These are phyloP conservation scores for Backusella westeae DNA, from an alignment of 192 early-diverging fungal genomes.

Conservation along the genomic window DNA sequence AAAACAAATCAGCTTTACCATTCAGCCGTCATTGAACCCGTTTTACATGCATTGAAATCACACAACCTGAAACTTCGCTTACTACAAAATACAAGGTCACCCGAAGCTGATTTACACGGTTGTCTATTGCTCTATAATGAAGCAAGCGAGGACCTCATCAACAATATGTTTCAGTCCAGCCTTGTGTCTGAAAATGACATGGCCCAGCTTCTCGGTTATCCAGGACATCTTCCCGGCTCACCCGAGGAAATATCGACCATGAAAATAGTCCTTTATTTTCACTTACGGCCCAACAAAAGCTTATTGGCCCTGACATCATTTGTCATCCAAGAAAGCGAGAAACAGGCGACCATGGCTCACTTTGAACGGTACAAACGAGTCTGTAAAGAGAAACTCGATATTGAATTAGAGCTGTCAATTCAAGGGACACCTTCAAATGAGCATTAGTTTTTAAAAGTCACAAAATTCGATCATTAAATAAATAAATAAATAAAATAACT, in stretches of 20 bases:
- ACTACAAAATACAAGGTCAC: not conserved
- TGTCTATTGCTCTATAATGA: not conserved
- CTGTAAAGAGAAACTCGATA: not conserved
- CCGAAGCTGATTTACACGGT: not conserved
- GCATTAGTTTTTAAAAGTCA: no score
- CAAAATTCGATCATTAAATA: no score
- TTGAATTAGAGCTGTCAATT: not conserved
- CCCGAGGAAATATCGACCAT: not conserved
- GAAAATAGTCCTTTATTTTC: not conserved
- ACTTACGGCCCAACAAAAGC: not conserved
- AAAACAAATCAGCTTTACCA: not conserved
- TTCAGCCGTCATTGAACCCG: not conserved
- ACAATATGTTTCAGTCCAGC: not conserved
- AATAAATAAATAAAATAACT: no score
- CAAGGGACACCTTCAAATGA: no score
- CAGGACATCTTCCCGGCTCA: constrained; percentile 2
- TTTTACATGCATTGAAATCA: not conserved
- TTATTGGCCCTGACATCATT: not conserved
- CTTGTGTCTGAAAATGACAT: not conserved
- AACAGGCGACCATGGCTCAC: not conserved
- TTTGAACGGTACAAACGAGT: not conserved
- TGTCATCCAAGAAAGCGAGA: not conserved
- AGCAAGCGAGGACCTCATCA: not conserved
- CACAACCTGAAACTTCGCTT: not conserved
- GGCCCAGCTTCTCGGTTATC: not conserved